Evolutionary conservation across 2,329 filamentous ascomycete species (phyloP).

Genomic region (Arthrobotrys megalospora): DNA sequence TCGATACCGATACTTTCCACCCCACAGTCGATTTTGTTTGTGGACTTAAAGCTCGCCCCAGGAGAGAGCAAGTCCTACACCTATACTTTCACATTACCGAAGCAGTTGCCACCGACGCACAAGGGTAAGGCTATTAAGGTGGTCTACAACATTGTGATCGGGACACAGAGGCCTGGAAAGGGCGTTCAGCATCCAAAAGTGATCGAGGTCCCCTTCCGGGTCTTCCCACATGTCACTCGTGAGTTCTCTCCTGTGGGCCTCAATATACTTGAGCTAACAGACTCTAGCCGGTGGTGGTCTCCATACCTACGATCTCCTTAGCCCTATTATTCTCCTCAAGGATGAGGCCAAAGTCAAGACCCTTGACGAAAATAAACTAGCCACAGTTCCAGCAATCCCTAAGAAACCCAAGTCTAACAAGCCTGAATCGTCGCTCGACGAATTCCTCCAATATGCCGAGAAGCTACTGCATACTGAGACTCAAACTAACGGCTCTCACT

Average conservation of each 20-base stretch:
- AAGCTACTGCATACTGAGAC: constrained; percentile 76
- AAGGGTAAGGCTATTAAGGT: constrained; percentile 95
- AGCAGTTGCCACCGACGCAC: constrained; percentile 90
- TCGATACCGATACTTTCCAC: constrained; percentile 93
- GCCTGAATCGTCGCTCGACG: constrained; percentile 69
- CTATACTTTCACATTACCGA: constrained; percentile 87
- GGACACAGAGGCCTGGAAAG: constrained; percentile 87
- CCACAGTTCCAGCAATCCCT: not conserved
- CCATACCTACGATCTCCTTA: constrained; percentile 86
- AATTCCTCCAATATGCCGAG: constrained; percentile 84
- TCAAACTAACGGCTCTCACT: constrained; percentile 69
- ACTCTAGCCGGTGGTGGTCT: constrained; percentile 62
- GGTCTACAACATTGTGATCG: constrained; percentile 89
- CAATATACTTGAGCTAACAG: constrained; percentile 62
- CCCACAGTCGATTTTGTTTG: constrained; percentile 94
- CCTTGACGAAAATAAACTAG: constrained; percentile 67
- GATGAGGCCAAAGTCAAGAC: constrained; percentile 81
- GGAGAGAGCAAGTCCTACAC: constrained; percentile 90
- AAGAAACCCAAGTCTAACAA: constrained; percentile 49
- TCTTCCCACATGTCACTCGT: constrained; percentile 91
- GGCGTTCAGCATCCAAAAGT: constrained; percentile 86
- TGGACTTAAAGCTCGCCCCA: constrained; percentile 87
- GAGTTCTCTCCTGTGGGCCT: constrained; percentile 63
- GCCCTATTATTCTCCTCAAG: constrained; percentile 88
- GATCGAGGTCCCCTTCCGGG: constrained; percentile 92